phyloP scores from a whole-genome alignment of 352 stramenopile species.

The Pythium folliculosum region DNA sequence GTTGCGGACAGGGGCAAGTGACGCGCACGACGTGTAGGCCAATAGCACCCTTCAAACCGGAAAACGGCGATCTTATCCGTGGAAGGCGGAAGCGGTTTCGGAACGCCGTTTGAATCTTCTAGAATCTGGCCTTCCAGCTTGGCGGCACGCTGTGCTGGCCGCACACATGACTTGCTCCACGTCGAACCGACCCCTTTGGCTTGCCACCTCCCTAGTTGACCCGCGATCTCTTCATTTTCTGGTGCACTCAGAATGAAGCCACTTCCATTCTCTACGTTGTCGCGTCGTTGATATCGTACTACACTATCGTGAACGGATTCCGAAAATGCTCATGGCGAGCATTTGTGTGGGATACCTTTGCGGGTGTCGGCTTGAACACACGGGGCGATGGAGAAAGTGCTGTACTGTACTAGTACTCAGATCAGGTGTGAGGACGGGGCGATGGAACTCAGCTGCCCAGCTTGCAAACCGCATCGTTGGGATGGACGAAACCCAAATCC shows the following conservation, averaged over 20 bases:
- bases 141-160: neutral
- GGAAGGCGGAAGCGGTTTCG: neutral
- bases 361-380: too few species aligned
- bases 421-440: too few species aligned
- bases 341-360: neutral
- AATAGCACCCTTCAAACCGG: neutral
- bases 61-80: constrained; percentile 10
- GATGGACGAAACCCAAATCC: too few species aligned
- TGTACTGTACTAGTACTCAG: too few species aligned
- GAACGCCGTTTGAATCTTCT: constrained; percentile 1
- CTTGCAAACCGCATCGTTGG: too few species aligned
- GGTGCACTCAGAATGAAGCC: neutral
- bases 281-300: too few species aligned
- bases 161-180: too few species aligned
- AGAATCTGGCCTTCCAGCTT: neutral
- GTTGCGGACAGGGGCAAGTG: constrained; percentile 1
- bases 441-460: too few species aligned
- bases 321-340: neutral
- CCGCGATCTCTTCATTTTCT: neutral
- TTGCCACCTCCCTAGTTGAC: too few species aligned
- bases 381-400: too few species aligned
- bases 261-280: neutral
- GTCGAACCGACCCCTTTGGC: too few species aligned
- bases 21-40: constrained; percentile 15
- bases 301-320: too few species aligned